A percentile compares a stretch with the other conserved stretches of the same genome.
Conservation (phyloP, 2,329 filamentous ascomycete species). For the Alternaria dauci region DNA sequence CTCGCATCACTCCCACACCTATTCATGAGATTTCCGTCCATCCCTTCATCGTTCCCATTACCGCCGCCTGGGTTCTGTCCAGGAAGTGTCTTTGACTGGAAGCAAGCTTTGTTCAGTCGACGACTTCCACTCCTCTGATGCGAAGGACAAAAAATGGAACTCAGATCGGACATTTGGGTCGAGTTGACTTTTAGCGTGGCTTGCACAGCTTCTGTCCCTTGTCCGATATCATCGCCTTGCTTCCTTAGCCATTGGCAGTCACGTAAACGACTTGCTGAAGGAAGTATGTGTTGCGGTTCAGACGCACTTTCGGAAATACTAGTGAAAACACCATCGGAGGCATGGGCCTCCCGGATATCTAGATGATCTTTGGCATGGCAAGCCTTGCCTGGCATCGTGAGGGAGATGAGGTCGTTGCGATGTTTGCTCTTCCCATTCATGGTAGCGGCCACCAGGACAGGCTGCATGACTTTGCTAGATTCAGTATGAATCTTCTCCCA, state of each 20-base stretch:
- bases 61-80: constrained; percentile 3
- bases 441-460: neutral
- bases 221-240: constrained; percentile 29
- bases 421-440: neutral
- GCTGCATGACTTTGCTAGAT: neutral
- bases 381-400: neutral
- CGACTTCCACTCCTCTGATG: neutral
- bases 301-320: neutral
- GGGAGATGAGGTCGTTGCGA: neutral
- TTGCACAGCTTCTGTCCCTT: constrained; percentile 26
- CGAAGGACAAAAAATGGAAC: too few species aligned
- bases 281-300: neutral
- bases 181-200: constrained; percentile 2
- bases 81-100: constrained; percentile 1
- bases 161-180: too few species aligned
- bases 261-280: constrained; percentile 18
- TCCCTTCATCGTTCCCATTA: neutral
- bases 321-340: neutral
- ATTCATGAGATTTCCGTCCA: neutral
- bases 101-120: constrained; percentile 12
- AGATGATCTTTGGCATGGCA: neutral
- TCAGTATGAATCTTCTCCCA: constrained; percentile 50
- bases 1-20: neutral
- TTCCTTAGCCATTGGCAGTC: constrained; percentile 35
- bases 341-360: neutral